A percentile compares a stretch with the other conserved stretches of the same genome.
phyloP scores from a whole-genome alignment of 208 protist genomes.

The Crithidia fasciculata region DNA sequence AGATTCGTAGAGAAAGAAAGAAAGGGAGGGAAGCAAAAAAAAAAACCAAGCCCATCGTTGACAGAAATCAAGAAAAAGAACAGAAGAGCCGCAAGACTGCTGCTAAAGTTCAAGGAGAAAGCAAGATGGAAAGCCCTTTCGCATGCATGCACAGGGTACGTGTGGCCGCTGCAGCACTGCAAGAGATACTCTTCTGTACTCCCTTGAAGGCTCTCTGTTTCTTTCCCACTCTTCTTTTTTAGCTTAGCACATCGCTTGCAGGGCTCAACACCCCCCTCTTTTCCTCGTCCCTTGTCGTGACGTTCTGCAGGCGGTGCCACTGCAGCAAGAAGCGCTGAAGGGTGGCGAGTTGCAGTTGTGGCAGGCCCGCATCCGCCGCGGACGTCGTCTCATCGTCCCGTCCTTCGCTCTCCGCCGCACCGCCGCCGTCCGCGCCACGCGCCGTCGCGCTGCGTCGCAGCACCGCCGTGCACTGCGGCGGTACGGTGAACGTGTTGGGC shows the following conservation, averaged over 20 bases:
- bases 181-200: too few species aligned
- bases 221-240: not conserved
- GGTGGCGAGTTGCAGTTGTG: slow-evolving; percentile 19
- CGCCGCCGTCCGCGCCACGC: not conserved
- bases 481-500: slow-evolving; percentile 51
- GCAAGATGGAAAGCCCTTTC: too few species aligned
- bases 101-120: too few species aligned
- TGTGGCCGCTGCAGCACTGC: too few species aligned
- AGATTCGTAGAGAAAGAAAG: too few species aligned
- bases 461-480: slow-evolving; percentile 43
- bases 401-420: not conserved
- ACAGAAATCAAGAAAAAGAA: too few species aligned
- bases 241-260: not conserved
- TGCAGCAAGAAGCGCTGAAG: slow-evolving; percentile 30
- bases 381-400: not conserved
- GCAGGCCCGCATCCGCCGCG: not conserved
- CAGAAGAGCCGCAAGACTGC: too few species aligned
- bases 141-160: too few species aligned
- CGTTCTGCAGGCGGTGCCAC: slow-evolving; percentile 28
- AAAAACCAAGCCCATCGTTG: too few species aligned
- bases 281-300: not conserved
- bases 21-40: too few species aligned
- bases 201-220: too few species aligned
- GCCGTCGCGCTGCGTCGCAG: slow-evolving; percentile 1
- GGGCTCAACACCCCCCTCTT: too few species aligned